Conservation (phyloP, 495 filamentous ascomycete genomes). For the Sporormia fimetaria region DNA sequence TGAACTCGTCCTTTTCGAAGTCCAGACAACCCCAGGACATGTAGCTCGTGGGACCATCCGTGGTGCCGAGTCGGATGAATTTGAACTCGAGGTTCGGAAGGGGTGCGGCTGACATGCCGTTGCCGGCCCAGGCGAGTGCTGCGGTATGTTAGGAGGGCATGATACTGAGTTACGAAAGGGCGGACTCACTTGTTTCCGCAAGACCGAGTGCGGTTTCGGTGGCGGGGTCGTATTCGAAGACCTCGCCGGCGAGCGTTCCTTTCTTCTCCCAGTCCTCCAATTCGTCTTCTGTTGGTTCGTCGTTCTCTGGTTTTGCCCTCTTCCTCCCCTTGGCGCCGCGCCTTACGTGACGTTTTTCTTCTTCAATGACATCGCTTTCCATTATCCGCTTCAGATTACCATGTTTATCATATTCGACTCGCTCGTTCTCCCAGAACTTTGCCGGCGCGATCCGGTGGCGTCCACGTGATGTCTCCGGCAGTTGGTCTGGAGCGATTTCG, state of each 20-base stretch:
- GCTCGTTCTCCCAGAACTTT: conserved; percentile 80
- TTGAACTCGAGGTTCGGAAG: conserved; percentile 66
- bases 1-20: conserved; percentile 65
- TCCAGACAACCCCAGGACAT: conserved; percentile 84
- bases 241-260: conserved; percentile 46
- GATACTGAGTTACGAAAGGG: conserved; percentile 46
- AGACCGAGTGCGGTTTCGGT: conserved; percentile 31
- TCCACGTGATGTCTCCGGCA: conserved; percentile 44
- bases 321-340: conserved; percentile 19
- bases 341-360: neutral
- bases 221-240: conserved; percentile 46
- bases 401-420: conserved; percentile 52
- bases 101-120: conserved; percentile 53
- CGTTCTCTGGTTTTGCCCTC: conserved; percentile 27
- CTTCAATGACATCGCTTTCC: conserved; percentile 34
- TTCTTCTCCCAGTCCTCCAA: conserved; percentile 50
- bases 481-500: conserved; percentile 49
- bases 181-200: conserved; percentile 41
- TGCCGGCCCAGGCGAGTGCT: conserved; percentile 55
- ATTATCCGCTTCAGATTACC: conserved; percentile 62
- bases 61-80: conserved; percentile 71
- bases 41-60: conserved; percentile 50
- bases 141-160: conserved; percentile 5
- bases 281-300: conserved; percentile 40
- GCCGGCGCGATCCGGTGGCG: conserved; percentile 59